Base-by-base conservation (phyloP, 352 stramenopile species). In the Peronospora destructor region DNA sequence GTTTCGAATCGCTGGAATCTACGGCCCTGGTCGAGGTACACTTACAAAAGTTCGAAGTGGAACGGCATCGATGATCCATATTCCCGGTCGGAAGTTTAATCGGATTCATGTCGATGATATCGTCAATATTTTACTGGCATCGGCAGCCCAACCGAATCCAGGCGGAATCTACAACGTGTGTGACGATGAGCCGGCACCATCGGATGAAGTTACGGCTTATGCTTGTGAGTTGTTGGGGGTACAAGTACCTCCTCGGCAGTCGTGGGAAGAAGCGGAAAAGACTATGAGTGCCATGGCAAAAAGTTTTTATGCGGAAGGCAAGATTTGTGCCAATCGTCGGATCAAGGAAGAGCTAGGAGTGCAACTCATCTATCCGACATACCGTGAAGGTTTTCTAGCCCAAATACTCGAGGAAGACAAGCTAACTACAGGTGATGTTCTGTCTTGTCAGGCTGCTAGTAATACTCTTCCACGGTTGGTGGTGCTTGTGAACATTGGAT, bases 91-190 rank as follows among this genome's bases (percentile, higher is more conserved):
- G 11, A 53, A 83, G 33, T 94, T 96, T 51, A 96, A 94, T 50
- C 77, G 89, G 21, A 80, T 95, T 47, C 87, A 97, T 62, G 87
- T 96, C 0, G 77, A 89, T 49, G 89, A 97, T 59, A 95, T 97
- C 34, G 75, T 92, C 21, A 53, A 71, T 4, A 80, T 90, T 53
- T 52, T 96, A 8, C 11, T 87, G 34, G 71, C 76, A 10, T 95
- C 85, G 2, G 84, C 86, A 4, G 64, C 59, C 0, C 58, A 50
- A 8, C 84, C 86, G 1, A 81, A 77, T 26, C 44, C 76, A 4
- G 73, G 78, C 12, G 72, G 66, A 2, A 71, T 96, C 46, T 95
- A 93, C 69, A 97, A 97, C 46, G 66, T 96, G 14, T 89, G 77
- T 8, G 89, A 97, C 59, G 82, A 96, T 49, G 75, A 89, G 45